Conservation (phyloP, 2,329 filamentous ascomycete genomes). For the Didymellaceae sp. region DNA sequence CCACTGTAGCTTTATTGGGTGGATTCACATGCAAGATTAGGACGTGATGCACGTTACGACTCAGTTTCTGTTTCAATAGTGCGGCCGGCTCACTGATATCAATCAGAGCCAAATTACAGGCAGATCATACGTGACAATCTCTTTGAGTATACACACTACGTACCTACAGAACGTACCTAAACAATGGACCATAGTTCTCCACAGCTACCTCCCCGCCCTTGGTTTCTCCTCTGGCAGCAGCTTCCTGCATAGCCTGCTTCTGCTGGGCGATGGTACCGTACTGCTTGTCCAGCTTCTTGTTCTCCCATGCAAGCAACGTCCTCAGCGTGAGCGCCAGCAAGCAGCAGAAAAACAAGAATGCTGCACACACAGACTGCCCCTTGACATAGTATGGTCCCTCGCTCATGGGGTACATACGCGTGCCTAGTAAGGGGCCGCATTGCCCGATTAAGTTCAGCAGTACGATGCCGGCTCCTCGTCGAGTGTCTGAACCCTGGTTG, state of each 20-base stretch:
- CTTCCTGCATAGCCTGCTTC: conserved; percentile 28
- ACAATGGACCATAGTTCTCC: conserved; percentile 46
- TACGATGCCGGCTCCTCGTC: conserved; percentile 69
- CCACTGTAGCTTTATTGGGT: background rate
- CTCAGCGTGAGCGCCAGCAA: conserved; percentile 39
- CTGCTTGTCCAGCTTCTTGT: conserved; percentile 43
- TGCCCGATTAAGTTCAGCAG: conserved; percentile 72
- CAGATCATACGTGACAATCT: too few relatives aligned
- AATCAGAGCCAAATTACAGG: too few relatives aligned
- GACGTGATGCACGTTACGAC: too few relatives aligned
- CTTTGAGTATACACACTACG: too few relatives aligned
- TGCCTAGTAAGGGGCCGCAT: conserved; percentile 47
- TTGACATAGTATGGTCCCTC: conserved; percentile 46
- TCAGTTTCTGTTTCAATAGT: too few relatives aligned
- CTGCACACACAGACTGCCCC: conserved; percentile 46
- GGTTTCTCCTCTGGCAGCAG: conserved; percentile 18
- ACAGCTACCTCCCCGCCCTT: conserved; percentile 27
- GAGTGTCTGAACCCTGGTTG: conserved; percentile 73
- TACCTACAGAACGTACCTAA: conserved; percentile 40
- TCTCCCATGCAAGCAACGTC: conserved; percentile 46
- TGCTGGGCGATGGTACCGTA: conserved; percentile 42
- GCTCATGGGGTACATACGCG: conserved; percentile 41
- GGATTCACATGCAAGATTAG: background rate
- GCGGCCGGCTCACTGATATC: too few relatives aligned
- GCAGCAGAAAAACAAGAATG: conserved; percentile 48